Evolutionary conservation across 1,139 yeast species (phyloP).

Genomic region (Pichia sp.): DNA sequence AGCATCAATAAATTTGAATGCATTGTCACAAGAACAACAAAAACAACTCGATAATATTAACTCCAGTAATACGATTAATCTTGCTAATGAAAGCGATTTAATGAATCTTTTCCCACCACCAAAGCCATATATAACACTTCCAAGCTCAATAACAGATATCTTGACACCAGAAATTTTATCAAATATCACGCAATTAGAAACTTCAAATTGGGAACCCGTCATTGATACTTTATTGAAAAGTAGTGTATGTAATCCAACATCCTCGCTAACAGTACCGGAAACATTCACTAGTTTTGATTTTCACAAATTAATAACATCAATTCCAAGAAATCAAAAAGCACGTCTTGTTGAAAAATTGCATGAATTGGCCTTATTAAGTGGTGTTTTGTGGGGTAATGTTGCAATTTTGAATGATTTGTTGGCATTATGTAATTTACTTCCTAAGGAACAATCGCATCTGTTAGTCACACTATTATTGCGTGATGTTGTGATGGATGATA

Average conservation of each 20-base stretch:
- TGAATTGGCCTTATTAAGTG: constrained; percentile 27
- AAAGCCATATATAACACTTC: constrained; percentile 32
- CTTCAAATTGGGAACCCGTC: constrained; percentile 53
- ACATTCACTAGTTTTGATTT: constrained; percentile 37
- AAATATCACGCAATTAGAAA: constrained; percentile 36
- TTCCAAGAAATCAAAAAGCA: constrained; percentile 37
- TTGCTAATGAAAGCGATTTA: constrained; percentile 15
- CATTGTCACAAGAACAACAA: neutral
- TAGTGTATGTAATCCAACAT: constrained; percentile 7
- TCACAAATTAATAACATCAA: constrained; percentile 35
- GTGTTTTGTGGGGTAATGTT: constrained; percentile 29
- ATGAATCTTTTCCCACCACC: constrained; percentile 23
- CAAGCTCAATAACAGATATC: constrained; percentile 36
- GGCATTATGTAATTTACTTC: constrained; percentile 13
- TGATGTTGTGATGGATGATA: constrained; percentile 16
- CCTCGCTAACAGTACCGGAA: constrained; percentile 22
- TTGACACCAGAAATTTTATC: constrained; percentile 43
- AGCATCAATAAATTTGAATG: neutral
- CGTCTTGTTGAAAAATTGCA: constrained; percentile 35
- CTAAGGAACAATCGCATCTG: constrained; percentile 7
- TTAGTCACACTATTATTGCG: constrained; percentile 27
- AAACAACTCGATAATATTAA: neutral
- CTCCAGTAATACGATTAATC: constrained; percentile 3
- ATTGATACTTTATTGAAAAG: constrained; percentile 36
- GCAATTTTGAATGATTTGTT: constrained; percentile 37